These are phyloP conservation scores for Clathrus columnatus DNA, from an alignment of 768 basidiomycete species.

Conservation along the genomic window DNA sequence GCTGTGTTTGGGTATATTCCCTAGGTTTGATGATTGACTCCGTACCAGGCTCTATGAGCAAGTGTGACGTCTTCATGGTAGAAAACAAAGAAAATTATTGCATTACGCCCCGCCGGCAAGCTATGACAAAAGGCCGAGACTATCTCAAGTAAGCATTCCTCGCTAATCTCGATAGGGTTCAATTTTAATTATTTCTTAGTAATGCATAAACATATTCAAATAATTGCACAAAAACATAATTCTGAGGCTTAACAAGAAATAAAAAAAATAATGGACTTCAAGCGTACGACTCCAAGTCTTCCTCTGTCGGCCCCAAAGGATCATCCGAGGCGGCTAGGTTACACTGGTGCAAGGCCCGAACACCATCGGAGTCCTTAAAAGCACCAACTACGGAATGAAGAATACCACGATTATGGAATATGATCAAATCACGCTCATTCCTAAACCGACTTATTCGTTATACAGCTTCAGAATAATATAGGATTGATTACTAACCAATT, in stretches of 20 bases:
- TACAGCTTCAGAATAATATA: not conserved
- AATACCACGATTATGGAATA: constrained; percentile 83
- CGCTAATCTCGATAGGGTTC: no score
- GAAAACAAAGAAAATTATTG: constrained; percentile 1
- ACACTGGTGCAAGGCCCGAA: constrained; percentile 77
- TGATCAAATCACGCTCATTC: constrained; percentile 60
- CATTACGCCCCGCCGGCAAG: no score
- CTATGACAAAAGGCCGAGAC: no score
- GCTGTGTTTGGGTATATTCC: constrained; percentile 57
- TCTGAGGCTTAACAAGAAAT: not conserved
- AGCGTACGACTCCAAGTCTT: constrained; percentile 58
- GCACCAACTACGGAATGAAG: constrained; percentile 74
- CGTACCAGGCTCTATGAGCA: constrained; percentile 48
- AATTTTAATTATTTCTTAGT: no score
- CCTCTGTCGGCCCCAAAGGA: constrained; percentile 56
- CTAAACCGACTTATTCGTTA: constrained; percentile 14
- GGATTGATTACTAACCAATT: constrained; percentile 49
- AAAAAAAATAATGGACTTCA: constrained; percentile 17
- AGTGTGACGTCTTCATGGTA: constrained; percentile 35
- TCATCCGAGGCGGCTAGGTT: constrained; percentile 77
- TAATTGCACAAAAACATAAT: not conserved
- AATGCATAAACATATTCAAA: no score
- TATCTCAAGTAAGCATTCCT: no score
- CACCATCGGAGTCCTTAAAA: constrained; percentile 50
- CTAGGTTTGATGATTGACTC: constrained; percentile 47